Evolutionary conservation across 805 yeast species (phyloP).

Genomic region (Nakazawaea ernobii): DNA sequence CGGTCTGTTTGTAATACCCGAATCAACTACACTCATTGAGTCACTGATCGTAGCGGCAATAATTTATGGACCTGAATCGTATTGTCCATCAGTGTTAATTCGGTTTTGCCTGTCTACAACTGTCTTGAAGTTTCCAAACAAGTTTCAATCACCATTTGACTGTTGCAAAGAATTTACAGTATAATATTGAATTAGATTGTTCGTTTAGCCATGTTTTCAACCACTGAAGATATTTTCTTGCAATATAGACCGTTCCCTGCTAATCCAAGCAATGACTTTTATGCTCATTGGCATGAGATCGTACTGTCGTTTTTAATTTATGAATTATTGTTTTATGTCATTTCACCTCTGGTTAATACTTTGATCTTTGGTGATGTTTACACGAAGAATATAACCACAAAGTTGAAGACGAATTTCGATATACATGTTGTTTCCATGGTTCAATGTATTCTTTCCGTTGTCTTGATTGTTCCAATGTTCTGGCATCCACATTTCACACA

Average conservation of each 20-base stretch:
- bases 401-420: constrained; percentile 69
- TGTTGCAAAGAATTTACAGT: neutral
- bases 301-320: constrained; percentile 56
- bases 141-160: neutral
- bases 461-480: constrained; percentile 58
- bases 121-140: no score
- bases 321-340: constrained; percentile 37
- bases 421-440: constrained; percentile 87
- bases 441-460: constrained; percentile 66
- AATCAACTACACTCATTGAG: no score
- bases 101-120: no score
- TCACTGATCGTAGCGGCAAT: no score
- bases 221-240: constrained; percentile 36
- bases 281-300: constrained; percentile 74
- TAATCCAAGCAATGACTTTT: constrained; percentile 33
- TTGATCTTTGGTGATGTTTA: constrained; percentile 49
- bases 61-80: no score
- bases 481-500: constrained; percentile 41
- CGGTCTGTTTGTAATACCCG: no score
- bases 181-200: neutral
- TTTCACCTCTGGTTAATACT: constrained; percentile 48
- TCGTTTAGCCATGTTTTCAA: neutral
- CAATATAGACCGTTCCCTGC: constrained; percentile 40
- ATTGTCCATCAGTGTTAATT: no score
- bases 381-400: constrained; percentile 33